These are phyloP conservation scores for Coemansia javaensis DNA, from an alignment of 192 early-diverging fungal genomes.

Conservation along the genomic window DNA sequence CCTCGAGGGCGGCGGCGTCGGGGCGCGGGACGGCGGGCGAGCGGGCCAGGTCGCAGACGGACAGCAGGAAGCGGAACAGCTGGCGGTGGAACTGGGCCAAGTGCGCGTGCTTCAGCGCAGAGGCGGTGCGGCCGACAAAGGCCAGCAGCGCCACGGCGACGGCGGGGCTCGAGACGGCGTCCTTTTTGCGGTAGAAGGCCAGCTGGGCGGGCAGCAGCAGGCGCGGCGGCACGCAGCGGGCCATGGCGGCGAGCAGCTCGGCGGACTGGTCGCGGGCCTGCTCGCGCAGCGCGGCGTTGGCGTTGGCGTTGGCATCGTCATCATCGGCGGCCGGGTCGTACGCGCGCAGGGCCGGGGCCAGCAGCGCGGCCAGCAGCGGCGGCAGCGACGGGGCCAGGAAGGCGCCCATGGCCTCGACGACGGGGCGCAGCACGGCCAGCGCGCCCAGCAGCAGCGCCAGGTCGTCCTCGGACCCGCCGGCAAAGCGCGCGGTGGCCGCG, in stretches of 20 bases:
- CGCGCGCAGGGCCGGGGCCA: slow-evolving; percentile 13
- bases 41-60: slow-evolving; percentile 57
- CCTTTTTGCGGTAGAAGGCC: slow-evolving; percentile 50
- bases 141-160: slow-evolving; percentile 61
- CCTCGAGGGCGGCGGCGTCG: slow-evolving; percentile 58
- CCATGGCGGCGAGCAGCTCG: slow-evolving; percentile 25
- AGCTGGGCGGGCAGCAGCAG: slow-evolving; percentile 46
- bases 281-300: slow-evolving; percentile 8
- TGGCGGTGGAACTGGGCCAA: slow-evolving; percentile 71
- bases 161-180: slow-evolving; percentile 47
- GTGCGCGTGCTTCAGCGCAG: slow-evolving; percentile 58
- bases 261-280: slow-evolving; percentile 16
- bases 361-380: slow-evolving; percentile 30
- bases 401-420: slow-evolving; percentile 46
- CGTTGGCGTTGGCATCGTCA: background rate
- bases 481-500: slow-evolving; percentile 11
- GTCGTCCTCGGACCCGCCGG: slow-evolving; percentile 27
- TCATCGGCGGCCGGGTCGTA: background rate
- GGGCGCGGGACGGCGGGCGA: slow-evolving; percentile 23
- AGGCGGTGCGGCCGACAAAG: slow-evolving; percentile 63
- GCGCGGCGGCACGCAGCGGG: slow-evolving; percentile 30
- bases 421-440: slow-evolving; percentile 40
- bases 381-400: slow-evolving; percentile 46
- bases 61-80: slow-evolving; percentile 83
- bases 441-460: slow-evolving; percentile 39